These are phyloP conservation scores for Atkinsonella texensis DNA, from an alignment of 2,329 filamentous ascomycete genomes.

Conservation along the genomic window DNA sequence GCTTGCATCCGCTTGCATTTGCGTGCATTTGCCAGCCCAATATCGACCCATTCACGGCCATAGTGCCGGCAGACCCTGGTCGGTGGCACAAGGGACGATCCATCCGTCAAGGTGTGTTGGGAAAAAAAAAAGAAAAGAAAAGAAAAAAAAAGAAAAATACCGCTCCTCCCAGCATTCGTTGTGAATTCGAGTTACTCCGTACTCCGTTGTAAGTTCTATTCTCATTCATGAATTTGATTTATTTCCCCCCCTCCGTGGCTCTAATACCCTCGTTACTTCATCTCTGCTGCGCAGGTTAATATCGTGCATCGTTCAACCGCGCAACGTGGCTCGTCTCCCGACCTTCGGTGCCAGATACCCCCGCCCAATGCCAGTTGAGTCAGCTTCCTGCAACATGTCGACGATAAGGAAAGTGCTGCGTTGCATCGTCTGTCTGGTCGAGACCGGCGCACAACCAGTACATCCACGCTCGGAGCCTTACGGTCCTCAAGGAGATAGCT, in stretches of 20 bases:
- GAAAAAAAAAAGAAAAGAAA: background rate
- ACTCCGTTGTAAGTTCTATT: too few species aligned
- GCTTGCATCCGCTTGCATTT: too few species aligned
- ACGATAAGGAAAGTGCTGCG: background rate
- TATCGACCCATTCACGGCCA: background rate
- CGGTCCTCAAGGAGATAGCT: too few species aligned
- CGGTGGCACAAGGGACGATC: conserved; percentile 8
- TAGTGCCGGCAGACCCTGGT: background rate
- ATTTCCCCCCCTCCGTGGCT: too few species aligned
- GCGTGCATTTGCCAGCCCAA: conserved; percentile 2
- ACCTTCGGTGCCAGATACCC: background rate
- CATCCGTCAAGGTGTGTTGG: conserved; percentile 8
- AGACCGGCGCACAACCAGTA: too few species aligned
- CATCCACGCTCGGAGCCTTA: too few species aligned
- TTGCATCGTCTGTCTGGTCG: background rate
- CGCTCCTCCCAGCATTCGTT: too few species aligned
- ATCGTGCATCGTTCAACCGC: conserved; percentile 6
- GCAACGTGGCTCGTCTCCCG: conserved; percentile 24
- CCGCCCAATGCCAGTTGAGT: background rate
- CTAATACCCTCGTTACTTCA: background rate
- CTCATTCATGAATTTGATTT: too few species aligned
- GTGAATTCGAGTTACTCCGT: too few species aligned
- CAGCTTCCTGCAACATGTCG: background rate
- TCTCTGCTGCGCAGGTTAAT: background rate
- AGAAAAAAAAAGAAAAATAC: too few species aligned